phyloP scores from a whole-genome alignment of 1,139 yeast species.

The Geotrichum aggregatum region DNA sequence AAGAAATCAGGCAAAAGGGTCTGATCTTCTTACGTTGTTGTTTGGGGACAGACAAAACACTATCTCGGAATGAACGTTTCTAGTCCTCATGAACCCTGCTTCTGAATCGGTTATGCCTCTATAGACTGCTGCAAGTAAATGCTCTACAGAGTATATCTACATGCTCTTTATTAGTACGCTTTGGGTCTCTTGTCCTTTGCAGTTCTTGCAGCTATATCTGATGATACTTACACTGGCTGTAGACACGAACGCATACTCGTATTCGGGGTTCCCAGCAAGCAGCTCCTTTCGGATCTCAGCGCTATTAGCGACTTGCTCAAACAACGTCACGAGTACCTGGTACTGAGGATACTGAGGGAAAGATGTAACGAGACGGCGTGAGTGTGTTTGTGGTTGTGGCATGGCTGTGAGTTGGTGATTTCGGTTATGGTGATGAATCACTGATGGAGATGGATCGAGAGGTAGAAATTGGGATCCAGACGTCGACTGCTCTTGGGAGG shows the following conservation, averaged over 20 bases:
- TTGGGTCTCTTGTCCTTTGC: too few relatives aligned
- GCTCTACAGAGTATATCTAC: conserved; percentile 44
- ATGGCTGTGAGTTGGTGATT: too few relatives aligned
- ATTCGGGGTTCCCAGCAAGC: conserved; percentile 35
- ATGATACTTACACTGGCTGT: conserved; percentile 37
- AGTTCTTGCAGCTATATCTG: neutral
- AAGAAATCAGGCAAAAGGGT: neutral
- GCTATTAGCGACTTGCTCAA: conserved; percentile 41
- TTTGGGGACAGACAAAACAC: conserved; percentile 52
- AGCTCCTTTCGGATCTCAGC: conserved; percentile 12
- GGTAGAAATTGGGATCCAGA: too few relatives aligned
- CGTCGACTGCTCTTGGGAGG: too few relatives aligned
- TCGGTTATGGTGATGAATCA: neutral
- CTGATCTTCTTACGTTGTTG: conserved; percentile 36
- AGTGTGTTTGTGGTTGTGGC: neutral
- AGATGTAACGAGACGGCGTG: conserved; percentile 18
- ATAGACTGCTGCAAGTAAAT: conserved; percentile 48
- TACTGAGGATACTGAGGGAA: conserved; percentile 47
- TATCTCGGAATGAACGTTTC: conserved; percentile 50
- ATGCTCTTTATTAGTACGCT: neutral
- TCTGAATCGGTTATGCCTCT: conserved; percentile 46
- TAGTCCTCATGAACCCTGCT: conserved; percentile 45
- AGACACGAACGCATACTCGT: conserved; percentile 50
- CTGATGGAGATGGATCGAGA: neutral
- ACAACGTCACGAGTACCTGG: conserved; percentile 41